phyloP scores from a whole-genome alignment of 108 stramenopile species.

The Nannochloropsis gaditana region DNA sequence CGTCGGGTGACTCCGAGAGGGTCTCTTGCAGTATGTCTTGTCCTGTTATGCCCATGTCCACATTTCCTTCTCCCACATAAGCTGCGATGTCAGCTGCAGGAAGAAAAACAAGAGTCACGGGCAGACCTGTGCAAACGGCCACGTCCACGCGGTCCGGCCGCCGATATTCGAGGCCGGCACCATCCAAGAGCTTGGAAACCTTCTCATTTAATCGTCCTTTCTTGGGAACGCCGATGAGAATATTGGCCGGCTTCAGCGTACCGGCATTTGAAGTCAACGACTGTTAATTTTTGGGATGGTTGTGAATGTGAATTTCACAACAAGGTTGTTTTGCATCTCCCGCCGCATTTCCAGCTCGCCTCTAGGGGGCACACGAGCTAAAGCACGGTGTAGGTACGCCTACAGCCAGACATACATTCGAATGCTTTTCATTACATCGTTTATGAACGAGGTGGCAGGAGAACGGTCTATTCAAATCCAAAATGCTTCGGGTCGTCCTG shows the following conservation, averaged over 20 bases:
- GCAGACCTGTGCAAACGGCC: slow-evolving; percentile 63
- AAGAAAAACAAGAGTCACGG: slow-evolving; percentile 86
- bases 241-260: slow-evolving; percentile 21
- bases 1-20: slow-evolving; percentile 64
- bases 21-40: slow-evolving; percentile 61
- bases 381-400: too few species aligned
- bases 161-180: slow-evolving; percentile 83
- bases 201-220: slow-evolving; percentile 89
- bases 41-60: slow-evolving; percentile 92
- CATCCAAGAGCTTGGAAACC: slow-evolving; percentile 76
- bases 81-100: slow-evolving; percentile 91
- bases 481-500: too few species aligned
- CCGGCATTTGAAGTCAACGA: not conserved
- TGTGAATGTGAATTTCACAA: too few species aligned
- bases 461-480: too few species aligned
- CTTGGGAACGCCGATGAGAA: slow-evolving; percentile 79
- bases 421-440: too few species aligned
- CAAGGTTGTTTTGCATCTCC: too few species aligned
- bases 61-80: slow-evolving; percentile 88
- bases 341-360: too few species aligned
- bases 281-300: not conserved
- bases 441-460: too few species aligned
- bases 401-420: too few species aligned
- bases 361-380: too few species aligned
- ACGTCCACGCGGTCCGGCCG: slow-evolving; percentile 54